Evolutionary conservation across 2,329 filamentous ascomycete genomes (phyloP).

Genomic region (Ceratocystiopsis brevicomis): DNA sequence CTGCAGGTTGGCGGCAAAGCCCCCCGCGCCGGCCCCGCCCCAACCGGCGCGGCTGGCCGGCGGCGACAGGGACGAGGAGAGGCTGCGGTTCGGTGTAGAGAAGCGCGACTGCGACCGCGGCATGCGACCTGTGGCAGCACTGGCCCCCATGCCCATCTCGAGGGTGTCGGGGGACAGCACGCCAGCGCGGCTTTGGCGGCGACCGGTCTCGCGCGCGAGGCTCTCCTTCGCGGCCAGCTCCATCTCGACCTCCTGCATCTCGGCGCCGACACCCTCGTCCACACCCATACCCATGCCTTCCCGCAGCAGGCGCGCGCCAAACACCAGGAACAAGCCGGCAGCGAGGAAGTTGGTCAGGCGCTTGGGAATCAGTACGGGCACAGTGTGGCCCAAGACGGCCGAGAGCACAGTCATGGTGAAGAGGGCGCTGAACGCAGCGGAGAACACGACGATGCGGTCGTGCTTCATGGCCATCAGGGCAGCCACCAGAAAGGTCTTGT

Average conservation of each 20-base stretch:
- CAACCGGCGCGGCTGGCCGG: constrained; percentile 33
- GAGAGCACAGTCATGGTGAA: constrained; percentile 91
- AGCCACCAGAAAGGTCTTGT: constrained; percentile 96
- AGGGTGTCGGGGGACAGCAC: constrained; percentile 52
- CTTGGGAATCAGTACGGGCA: constrained; percentile 78
- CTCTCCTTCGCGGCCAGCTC: constrained; percentile 90
- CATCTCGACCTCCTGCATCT: constrained; percentile 93
- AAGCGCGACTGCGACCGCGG: constrained; percentile 57
- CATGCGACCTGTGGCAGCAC: constrained; percentile 26
- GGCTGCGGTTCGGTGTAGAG: constrained; percentile 61
- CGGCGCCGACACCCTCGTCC: constrained; percentile 80
- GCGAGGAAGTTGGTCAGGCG: constrained; percentile 79
- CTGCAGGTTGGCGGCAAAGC: constrained; percentile 33
- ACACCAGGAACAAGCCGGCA: constrained; percentile 69
- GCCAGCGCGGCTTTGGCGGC: constrained; percentile 36
- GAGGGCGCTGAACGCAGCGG: constrained; percentile 79
- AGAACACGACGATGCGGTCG: constrained; percentile 79
- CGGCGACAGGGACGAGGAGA: constrained; percentile 62
- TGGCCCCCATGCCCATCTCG: constrained; percentile 54
- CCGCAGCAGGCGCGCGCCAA: constrained; percentile 64
- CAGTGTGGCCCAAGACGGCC: constrained; percentile 76
- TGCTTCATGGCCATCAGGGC: constrained; percentile 99
- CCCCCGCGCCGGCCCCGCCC: constrained; percentile 18
- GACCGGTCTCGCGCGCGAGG: constrained; percentile 44
- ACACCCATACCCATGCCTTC: constrained; percentile 81